Conservation (phyloP, 1,139 yeast genomes). For the Blastobotrys capitulatus region DNA sequence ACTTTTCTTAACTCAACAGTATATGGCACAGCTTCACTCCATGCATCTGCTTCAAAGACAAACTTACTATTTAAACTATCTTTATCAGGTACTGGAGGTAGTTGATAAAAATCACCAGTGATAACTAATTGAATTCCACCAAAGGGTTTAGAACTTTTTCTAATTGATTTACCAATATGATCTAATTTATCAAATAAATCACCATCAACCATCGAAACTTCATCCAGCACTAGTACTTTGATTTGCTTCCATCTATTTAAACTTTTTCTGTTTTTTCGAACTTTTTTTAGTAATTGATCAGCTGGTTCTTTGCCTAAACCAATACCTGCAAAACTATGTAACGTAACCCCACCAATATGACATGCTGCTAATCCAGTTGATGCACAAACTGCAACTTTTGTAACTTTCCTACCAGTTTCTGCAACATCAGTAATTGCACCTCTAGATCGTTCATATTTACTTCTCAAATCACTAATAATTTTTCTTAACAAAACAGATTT, state of each 20-base stretch:
- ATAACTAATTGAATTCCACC: slow-evolving; percentile 79
- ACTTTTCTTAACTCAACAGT: slow-evolving; percentile 73
- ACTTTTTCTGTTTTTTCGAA: slow-evolving; percentile 40
- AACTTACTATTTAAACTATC: slow-evolving; percentile 39
- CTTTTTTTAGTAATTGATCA: slow-evolving; percentile 40
- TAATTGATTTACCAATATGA: slow-evolving; percentile 45
- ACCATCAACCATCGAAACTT: slow-evolving; percentile 79
- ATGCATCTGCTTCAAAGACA: slow-evolving; percentile 72
- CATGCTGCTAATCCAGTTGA: slow-evolving; percentile 93
- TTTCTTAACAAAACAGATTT: slow-evolving; percentile 43
- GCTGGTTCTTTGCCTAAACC: slow-evolving; percentile 63
- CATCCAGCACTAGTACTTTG: slow-evolving; percentile 68
- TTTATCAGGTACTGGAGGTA: slow-evolving; percentile 60
- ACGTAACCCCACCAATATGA: slow-evolving; percentile 79
- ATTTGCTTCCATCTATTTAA: slow-evolving; percentile 55
- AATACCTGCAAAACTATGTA: slow-evolving; percentile 73
- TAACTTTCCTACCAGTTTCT: slow-evolving; percentile 7
- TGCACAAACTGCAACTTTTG: slow-evolving; percentile 73
- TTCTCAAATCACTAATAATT: slow-evolving; percentile 58
- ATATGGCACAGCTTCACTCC: slow-evolving; percentile 60
- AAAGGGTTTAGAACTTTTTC: slow-evolving; percentile 40
- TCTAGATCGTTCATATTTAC: slow-evolving; percentile 23
- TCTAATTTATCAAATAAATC: slow-evolving; percentile 59
- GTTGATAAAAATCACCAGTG: slow-evolving; percentile 82
- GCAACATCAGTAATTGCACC: slow-evolving; percentile 11